phyloP scores from a whole-genome alignment of 2,329 filamentous ascomycete genomes.

The Zasmidium cellare region DNA sequence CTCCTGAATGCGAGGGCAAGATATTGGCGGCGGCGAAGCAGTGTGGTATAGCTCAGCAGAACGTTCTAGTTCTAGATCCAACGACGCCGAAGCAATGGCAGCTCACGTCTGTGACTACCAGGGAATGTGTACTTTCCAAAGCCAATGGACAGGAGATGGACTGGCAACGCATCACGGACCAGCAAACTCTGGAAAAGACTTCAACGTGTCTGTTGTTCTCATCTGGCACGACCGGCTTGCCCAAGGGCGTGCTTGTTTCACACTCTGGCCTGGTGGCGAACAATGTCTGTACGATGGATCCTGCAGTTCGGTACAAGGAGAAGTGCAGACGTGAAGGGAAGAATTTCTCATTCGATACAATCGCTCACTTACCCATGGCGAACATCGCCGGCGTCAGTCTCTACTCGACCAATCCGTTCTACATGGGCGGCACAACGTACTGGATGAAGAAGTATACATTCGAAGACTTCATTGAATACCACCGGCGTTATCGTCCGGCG shows the following conservation, averaged over 20 bases:
- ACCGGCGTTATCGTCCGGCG: constrained; percentile 52
- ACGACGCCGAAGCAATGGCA: constrained; percentile 11
- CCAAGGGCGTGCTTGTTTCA: constrained; percentile 35
- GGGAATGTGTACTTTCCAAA: constrained; percentile 47
- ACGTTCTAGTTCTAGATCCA: constrained; percentile 52
- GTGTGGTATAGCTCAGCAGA: constrained; percentile 44
- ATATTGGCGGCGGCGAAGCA: constrained; percentile 52
- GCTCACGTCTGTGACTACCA: constrained; percentile 30
- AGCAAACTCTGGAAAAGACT: constrained; percentile 51
- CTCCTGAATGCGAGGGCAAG: constrained; percentile 48
- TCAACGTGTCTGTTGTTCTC: constrained; percentile 53
- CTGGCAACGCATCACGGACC: constrained; percentile 57
- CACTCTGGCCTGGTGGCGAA: constrained; percentile 22
- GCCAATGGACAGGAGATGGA: constrained; percentile 40
- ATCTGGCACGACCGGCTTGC: constrained; percentile 48
- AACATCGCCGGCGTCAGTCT: constrained; percentile 44
- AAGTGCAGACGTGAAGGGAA: constrained; percentile 1
- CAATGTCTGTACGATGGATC: constrained; percentile 8
- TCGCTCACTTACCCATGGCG: constrained; percentile 43
- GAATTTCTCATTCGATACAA: constrained; percentile 30
- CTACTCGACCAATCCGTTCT: constrained; percentile 42
- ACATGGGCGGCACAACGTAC: constrained; percentile 48
- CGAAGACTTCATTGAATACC: constrained; percentile 55
- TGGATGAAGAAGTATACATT: constrained; percentile 66
- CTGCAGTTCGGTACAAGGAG: constrained; percentile 5